These are phyloP conservation scores for Ceratobasidium sp. DNA, from an alignment of 1,284 basidiomycete genomes.

Conservation along the genomic window DNA sequence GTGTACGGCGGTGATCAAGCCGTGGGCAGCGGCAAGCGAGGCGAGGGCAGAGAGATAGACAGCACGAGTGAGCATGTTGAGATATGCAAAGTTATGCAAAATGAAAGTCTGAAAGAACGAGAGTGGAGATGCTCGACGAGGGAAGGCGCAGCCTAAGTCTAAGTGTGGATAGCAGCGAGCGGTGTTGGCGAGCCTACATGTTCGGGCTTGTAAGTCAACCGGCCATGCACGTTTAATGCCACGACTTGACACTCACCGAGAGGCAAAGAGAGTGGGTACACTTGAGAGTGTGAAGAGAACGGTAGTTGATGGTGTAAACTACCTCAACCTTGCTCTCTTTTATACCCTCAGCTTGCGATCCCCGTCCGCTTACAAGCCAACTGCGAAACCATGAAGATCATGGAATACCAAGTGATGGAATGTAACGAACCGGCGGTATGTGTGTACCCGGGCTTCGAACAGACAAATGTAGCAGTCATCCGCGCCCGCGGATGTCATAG, in stretches of 20 bases:
- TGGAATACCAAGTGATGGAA: neutral
- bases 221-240: neutral
- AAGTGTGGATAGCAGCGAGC: conserved; percentile 5
- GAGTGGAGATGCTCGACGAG: neutral
- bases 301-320: neutral
- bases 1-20: conserved; percentile 51
- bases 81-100: neutral
- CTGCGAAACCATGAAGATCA: neutral
- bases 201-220: neutral
- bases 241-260: conserved; percentile 4
- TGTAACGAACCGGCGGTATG: neutral
- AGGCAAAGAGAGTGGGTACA: conserved; percentile 15
- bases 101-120: neutral
- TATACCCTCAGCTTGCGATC: neutral
- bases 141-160: conserved; percentile 26
- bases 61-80: conserved; percentile 37
- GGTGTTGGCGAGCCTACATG: conserved; percentile 22
- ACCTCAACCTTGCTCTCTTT: neutral
- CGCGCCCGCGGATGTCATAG: neutral
- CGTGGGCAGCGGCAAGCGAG: conserved; percentile 49
- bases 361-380: neutral
- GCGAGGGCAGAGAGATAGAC: conserved; percentile 39
- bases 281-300: neutral
- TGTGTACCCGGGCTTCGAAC: neutral
- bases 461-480: neutral